Evolutionary conservation across 177 flowering plant species (phyloP).

Genomic region (Vitis hybrid): DNA sequence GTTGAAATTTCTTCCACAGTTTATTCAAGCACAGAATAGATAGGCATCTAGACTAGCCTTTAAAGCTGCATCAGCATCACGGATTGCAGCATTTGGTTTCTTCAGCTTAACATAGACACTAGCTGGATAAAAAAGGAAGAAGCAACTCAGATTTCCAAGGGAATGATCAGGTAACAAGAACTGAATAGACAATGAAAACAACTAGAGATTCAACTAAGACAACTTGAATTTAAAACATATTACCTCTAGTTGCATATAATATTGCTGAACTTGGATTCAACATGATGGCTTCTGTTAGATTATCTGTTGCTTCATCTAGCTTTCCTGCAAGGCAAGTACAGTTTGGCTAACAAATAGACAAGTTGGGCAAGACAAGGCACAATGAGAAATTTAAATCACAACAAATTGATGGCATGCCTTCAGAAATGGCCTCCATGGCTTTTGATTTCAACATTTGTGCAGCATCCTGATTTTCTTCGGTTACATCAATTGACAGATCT

Average conservation of each 20-base stretch:
- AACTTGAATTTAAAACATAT: not conserved
- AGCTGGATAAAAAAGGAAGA: slow-evolving; percentile 37
- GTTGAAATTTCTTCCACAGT: not conserved
- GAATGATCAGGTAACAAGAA: slow-evolving; percentile 3
- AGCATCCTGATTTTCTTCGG: slow-evolving; percentile 61
- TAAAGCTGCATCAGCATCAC: slow-evolving; percentile 46
- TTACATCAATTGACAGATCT: slow-evolving; percentile 55
- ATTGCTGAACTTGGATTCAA: slow-evolving; percentile 68
- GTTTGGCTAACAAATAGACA: not conserved
- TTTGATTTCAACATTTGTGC: slow-evolving; percentile 52
- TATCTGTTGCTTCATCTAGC: slow-evolving; percentile 52
- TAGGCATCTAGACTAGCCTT: slow-evolving; percentile 33
- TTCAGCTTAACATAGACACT: slow-evolving; percentile 51
- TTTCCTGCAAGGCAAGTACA: slow-evolving; percentile 37
- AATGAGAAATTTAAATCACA: not conserved
- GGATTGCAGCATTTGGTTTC: slow-evolving; percentile 63
- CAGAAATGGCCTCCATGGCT: slow-evolving; percentile 60
- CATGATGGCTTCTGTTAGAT: slow-evolving; percentile 61
- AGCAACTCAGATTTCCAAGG: slow-evolving; percentile 6
- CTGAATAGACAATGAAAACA: not conserved
- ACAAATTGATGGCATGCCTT: slow-evolving; percentile 37
- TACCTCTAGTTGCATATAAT: slow-evolving; percentile 69
- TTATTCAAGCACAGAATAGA: not conserved
- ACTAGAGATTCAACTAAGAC: not conserved
- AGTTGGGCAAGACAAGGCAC: not conserved